phyloP scores from a whole-genome alignment of 75 land plant species.

The Picea glauca region DNA sequence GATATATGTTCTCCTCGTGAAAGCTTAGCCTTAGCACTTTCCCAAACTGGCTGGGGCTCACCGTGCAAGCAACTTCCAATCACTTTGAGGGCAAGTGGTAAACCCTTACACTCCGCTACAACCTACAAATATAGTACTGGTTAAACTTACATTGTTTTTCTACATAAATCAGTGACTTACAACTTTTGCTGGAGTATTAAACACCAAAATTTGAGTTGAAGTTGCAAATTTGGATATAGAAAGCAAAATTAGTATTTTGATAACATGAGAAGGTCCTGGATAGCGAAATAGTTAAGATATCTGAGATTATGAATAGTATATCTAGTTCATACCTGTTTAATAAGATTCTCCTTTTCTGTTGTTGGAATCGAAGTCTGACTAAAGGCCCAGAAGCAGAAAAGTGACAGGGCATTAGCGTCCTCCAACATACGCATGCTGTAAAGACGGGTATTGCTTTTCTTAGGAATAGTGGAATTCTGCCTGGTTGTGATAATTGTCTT shows the following conservation, averaged over 20 bases:
- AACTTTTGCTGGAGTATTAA: too few relatives aligned
- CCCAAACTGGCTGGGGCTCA: conserved; percentile 36
- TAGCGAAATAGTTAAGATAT: too few relatives aligned
- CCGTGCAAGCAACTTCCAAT: conserved; percentile 46
- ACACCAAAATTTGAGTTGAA: too few relatives aligned
- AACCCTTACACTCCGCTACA: conserved; percentile 52
- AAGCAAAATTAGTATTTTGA: too few relatives aligned
- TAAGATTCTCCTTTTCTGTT: background rate
- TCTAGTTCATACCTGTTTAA: background rate
- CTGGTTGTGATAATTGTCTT: background rate
- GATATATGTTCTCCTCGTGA: conserved; percentile 33
- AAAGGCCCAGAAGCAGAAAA: background rate
- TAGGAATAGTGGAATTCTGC: background rate
- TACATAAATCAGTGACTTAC: too few relatives aligned
- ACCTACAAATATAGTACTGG: conserved; percentile 9
- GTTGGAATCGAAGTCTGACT: background rate
- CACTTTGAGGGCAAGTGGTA: conserved; percentile 64
- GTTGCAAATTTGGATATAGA: too few relatives aligned
- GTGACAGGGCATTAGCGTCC: background rate
- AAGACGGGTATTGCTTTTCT: background rate
- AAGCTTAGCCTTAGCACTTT: conserved; percentile 35
- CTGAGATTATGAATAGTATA: too few relatives aligned
- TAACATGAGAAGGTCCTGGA: too few relatives aligned
- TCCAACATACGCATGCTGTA: background rate
- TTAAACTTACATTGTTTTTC: too few relatives aligned